phyloP scores from a whole-genome alignment of 1,284 basidiomycete species.

The Cutaneotrichosporon mucoides region DNA sequence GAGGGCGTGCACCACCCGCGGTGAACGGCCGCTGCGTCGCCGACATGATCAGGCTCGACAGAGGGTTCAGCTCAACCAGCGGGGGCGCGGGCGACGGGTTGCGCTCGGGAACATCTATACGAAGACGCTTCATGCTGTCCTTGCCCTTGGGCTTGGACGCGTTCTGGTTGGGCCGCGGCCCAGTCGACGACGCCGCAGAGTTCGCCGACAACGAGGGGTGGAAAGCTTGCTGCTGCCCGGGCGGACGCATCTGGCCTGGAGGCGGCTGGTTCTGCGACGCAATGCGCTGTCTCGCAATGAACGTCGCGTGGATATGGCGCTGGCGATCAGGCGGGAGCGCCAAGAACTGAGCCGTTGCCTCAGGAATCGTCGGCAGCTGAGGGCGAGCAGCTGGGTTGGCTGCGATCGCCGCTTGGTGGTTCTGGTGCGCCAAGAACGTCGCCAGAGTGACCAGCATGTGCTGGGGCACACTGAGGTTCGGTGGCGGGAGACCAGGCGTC shows the following conservation, averaged over 20 bases:
- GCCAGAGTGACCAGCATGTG: slow-evolving; percentile 6
- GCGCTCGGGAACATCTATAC: slow-evolving; percentile 6
- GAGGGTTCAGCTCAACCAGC: background rate
- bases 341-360: slow-evolving; percentile 5
- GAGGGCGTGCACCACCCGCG: background rate
- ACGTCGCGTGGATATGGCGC: slow-evolving; percentile 15
- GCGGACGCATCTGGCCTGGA: background rate
- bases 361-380: background rate
- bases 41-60: background rate
- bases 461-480: background rate
- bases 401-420: background rate
- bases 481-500: background rate
- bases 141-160: slow-evolving; percentile 2
- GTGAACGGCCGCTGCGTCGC: background rate
- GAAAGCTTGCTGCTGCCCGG: background rate
- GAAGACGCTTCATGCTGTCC: slow-evolving; percentile 1
- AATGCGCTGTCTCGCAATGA: slow-evolving; percentile 9
- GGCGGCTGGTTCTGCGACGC: slow-evolving; percentile 4
- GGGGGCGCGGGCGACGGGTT: background rate
- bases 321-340: slow-evolving; percentile 18
- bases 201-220: slow-evolving; percentile 1
- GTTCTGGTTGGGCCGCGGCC: background rate
- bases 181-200: background rate
- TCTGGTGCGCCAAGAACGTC: slow-evolving; percentile 8
- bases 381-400: background rate